Percentiles rank a stretch among this genome's conserved stretches.
Evolutionary conservation across 768 basidiomycete species (phyloP).

Genomic region (Psilocybe tampanensis): DNA sequence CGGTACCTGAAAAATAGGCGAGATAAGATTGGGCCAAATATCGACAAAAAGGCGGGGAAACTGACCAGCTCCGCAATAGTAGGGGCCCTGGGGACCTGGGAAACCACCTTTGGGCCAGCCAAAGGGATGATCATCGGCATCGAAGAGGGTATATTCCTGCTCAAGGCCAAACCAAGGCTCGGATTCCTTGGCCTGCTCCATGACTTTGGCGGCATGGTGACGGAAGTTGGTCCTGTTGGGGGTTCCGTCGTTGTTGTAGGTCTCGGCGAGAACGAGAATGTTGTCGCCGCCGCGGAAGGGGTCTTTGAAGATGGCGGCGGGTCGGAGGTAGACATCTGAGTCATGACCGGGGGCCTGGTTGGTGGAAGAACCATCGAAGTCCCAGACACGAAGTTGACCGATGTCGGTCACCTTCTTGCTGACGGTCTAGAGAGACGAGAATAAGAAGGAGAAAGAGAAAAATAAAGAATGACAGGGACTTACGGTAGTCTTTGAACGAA

Average conservation of each 20-base stretch:
- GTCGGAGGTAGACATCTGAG: slow-evolving; percentile 98
- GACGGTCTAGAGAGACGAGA: slow-evolving; percentile 63
- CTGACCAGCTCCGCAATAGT: slow-evolving; percentile 98
- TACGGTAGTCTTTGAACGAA: slow-evolving; percentile 96
- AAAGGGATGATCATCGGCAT: slow-evolving; percentile 85
- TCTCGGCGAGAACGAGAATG: slow-evolving; percentile 95
- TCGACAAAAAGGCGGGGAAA: not conserved
- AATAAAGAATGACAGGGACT: slow-evolving; percentile 27
- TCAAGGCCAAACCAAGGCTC: slow-evolving; percentile 98
- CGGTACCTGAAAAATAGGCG: slow-evolving; percentile 65
- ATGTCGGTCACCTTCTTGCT: slow-evolving; percentile 85
- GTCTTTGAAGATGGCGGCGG: slow-evolving; percentile 96
- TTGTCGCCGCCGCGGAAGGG: slow-evolving; percentile 99
- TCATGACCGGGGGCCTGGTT: slow-evolving; percentile 95
- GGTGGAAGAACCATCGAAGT: slow-evolving; percentile 98
- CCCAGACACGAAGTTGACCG: slow-evolving; percentile 93
- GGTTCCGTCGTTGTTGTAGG: slow-evolving; percentile 98
- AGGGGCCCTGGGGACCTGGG: slow-evolving; percentile 98
- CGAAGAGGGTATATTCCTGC: slow-evolving; percentile 99
- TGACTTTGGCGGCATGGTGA: slow-evolving; percentile 90
- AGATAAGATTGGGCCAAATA: slow-evolving; percentile 18
- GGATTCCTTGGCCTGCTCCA: slow-evolving; percentile 84
- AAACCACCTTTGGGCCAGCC: slow-evolving; percentile 99
- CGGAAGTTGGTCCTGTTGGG: slow-evolving; percentile 97
- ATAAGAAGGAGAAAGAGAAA: slow-evolving; percentile 10